phyloP scores from a whole-genome alignment of 2,329 filamentous ascomycete species.

The Trichoderma guizhouense region DNA sequence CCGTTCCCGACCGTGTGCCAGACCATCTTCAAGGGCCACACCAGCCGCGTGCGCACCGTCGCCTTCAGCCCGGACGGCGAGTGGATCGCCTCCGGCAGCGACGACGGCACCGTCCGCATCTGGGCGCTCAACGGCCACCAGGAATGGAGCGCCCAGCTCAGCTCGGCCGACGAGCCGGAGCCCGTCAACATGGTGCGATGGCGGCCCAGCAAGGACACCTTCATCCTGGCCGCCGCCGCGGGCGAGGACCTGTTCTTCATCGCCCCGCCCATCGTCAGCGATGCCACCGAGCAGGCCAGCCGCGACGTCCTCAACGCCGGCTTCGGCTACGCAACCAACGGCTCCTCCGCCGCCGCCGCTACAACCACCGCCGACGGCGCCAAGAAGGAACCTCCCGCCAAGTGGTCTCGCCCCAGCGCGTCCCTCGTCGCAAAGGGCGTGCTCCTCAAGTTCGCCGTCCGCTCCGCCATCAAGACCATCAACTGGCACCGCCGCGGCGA shows the following conservation, averaged over 20 bases:
- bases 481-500: slow-evolving; percentile 93
- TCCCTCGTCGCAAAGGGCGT: slow-evolving; percentile 75
- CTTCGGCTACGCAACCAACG: slow-evolving; percentile 85
- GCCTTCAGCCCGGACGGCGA: slow-evolving; percentile 81
- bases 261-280: slow-evolving; percentile 70
- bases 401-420: slow-evolving; percentile 76
- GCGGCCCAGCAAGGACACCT: slow-evolving; percentile 77
- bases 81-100: slow-evolving; percentile 87
- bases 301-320: slow-evolving; percentile 77
- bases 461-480: slow-evolving; percentile 78
- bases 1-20: slow-evolving; percentile 92
- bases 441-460: slow-evolving; percentile 74
- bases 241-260: slow-evolving; percentile 85
- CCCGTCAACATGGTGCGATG: slow-evolving; percentile 84
- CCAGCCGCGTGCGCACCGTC: slow-evolving; percentile 80
- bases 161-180: slow-evolving; percentile 56
- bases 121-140: slow-evolving; percentile 91
- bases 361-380: slow-evolving; percentile 49
- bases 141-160: slow-evolving; percentile 78
- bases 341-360: slow-evolving; percentile 40
- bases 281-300: slow-evolving; percentile 69
- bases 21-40: slow-evolving; percentile 82
- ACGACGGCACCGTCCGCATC: slow-evolving; percentile 87
- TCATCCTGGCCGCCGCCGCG: slow-evolving; percentile 77
- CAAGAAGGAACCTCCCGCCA: slow-evolving; percentile 72